Evolutionary conservation across 257 asterid genomes (phyloP), one percentile per base, ranked within the genome.

Genomic region (Solanum raphanifolium): DNA sequence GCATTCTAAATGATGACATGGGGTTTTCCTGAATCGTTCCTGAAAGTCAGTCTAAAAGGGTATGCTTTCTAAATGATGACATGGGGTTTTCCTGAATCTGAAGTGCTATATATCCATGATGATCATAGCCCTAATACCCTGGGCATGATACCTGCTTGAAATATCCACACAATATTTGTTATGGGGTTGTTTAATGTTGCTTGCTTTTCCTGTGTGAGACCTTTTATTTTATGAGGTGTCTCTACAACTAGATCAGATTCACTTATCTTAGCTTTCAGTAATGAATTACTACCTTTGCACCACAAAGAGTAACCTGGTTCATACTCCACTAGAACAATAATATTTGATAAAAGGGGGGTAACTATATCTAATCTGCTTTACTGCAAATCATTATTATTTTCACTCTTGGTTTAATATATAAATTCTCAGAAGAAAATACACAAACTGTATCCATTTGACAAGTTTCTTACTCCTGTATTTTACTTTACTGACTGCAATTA

Each of bases 11-110:
- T 83, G 32, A 74, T 87, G 41, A 81, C 75, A 52, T 65, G 83
- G 72, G 41, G 38, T 87, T 48, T 74, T 86, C 81, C 58, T 84
- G 87, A 83, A 78, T 78, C 84, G 84, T 94, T 87, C 87, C 93
- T 73, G 90, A 87, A 75, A 89, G 81, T 87, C 95, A 91, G 88
- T 81, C 65, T 73, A 84, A 92, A 60, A 96, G 93, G 98, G 99
- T 95, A 88, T 60, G 84, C 41, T 87, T 86, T 83, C 88, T 65
- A 81, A 79, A 41, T 83, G 32, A 74, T 87, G 41, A 81, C 75
- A 52, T 65, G 83, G 72, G 41, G 38, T 87, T 48, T 74, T 86
- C 81, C 58, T 84, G 87, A 83, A 78, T 78, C 84, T 78, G 60
- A 25, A 78, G n/a, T 78, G 41, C 69, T 52, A 82, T 82, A 82